Percentiles rank a stretch among this genome's conserved stretches.
phyloP scores from a whole-genome alignment of 371 early-diverging fungal species.

The Apophysomyces variabilis region DNA sequence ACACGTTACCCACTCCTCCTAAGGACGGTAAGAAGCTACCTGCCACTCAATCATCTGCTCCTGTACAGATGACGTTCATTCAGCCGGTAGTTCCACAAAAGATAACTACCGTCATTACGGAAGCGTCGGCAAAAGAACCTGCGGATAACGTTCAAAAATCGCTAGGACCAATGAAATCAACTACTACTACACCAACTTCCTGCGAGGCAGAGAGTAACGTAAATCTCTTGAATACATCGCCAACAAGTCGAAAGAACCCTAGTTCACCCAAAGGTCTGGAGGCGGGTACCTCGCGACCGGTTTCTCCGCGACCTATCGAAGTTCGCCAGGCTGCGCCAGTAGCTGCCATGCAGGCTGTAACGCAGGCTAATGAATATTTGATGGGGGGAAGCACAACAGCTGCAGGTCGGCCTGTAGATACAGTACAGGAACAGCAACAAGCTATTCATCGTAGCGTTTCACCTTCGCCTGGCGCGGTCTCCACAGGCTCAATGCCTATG shows the following conservation, averaged over 20 bases:
- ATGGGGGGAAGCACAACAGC: neutral
- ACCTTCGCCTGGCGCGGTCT: neutral
- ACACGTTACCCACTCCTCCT: constrained; percentile 9
- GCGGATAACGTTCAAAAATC: neutral
- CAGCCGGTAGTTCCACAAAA: constrained; percentile 38
- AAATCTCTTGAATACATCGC: neutral
- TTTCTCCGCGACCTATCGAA: constrained; percentile 24
- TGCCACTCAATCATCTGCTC: constrained; percentile 9
- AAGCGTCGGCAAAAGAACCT: neutral
- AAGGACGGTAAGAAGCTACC: constrained; percentile 13
- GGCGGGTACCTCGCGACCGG: constrained; percentile 17
- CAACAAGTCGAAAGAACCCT: neutral
- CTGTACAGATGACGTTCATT: constrained; percentile 46
- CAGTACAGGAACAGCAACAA: neutral
- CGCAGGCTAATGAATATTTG: constrained; percentile 19
- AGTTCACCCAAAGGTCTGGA: constrained; percentile 4
- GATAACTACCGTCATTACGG: constrained; percentile 17
- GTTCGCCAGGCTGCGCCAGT: constrained; percentile 21
- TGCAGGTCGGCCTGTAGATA: neutral
- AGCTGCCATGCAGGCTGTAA: constrained; percentile 24
- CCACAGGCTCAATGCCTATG: neutral
- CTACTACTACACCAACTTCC: neutral
- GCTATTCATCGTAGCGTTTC: neutral
- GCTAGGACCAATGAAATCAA: neutral
- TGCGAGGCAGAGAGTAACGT: neutral